Conservation (phyloP, 2,329 filamentous ascomycete genomes). For the Plenodomus tracheiphilus region DNA sequence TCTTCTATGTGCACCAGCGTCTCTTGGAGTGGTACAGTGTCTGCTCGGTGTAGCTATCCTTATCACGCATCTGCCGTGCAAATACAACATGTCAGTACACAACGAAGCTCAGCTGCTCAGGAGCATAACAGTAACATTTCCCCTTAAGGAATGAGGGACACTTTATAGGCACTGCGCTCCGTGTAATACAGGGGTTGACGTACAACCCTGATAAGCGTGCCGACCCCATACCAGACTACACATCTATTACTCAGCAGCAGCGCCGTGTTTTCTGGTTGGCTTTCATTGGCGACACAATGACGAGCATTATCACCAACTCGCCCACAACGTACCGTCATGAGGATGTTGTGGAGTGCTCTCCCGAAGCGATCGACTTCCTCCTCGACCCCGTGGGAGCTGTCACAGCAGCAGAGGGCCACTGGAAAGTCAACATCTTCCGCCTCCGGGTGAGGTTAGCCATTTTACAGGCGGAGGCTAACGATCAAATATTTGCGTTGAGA, state of each 20-base stretch:
- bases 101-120: neutral
- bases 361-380: slow-evolving; percentile 6
- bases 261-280: slow-evolving; percentile 30
- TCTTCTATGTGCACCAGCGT: slow-evolving; percentile 21
- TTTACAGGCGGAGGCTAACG: slow-evolving; percentile 28
- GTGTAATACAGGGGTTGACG: slow-evolving; percentile 23
- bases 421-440: slow-evolving; percentile 26
- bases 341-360: slow-evolving; percentile 13
- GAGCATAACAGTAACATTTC: neutral
- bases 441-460: slow-evolving; percentile 22
- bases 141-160: slow-evolving; percentile 5
- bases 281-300: slow-evolving; percentile 22
- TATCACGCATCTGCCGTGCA: slow-evolving; percentile 14
- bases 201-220: slow-evolving; percentile 7
- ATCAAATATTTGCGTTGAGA: slow-evolving; percentile 18
- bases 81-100: slow-evolving; percentile 2
- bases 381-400: slow-evolving; percentile 18
- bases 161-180: slow-evolving; percentile 27
- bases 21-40: slow-evolving; percentile 27
- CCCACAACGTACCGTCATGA: slow-evolving; percentile 22
- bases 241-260: slow-evolving; percentile 15
- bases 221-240: neutral
- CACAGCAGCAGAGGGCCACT: slow-evolving; percentile 23
- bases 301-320: slow-evolving; percentile 19
- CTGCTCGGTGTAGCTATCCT: slow-evolving; percentile 24